These are phyloP conservation scores for Euphrasia arctica DNA, from an alignment of 305 asterid species.

Conservation along the genomic window DNA sequence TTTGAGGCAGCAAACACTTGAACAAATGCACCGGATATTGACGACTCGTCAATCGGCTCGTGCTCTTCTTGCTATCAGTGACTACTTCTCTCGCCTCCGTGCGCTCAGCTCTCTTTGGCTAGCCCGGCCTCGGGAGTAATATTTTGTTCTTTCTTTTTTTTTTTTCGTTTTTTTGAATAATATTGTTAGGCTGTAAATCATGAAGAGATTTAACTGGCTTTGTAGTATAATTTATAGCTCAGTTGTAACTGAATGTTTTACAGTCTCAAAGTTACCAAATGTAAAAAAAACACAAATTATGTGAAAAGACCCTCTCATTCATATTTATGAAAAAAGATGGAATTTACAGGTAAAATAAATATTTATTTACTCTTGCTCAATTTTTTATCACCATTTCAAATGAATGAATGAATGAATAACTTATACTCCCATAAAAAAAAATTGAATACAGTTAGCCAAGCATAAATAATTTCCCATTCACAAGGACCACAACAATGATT, in stretches of 20 bases:
- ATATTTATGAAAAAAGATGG: no score
- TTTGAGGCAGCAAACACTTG: conserved; percentile 58
- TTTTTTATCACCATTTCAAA: no score
- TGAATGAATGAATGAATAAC: no score
- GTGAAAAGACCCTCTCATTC: no score
- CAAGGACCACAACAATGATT: no score
- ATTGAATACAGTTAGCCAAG: no score
- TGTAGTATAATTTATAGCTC: conserved; percentile 33
- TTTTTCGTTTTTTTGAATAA: not conserved
- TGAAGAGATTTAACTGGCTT: not conserved
- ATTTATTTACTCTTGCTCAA: no score
- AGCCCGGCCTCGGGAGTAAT: conserved; percentile 59
- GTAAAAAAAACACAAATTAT: no score
- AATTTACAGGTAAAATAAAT: no score
- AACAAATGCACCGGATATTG: conserved; percentile 56
- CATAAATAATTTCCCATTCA: no score
- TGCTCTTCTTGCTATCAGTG: conserved; percentile 59
- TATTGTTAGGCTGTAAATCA: conserved; percentile 16
- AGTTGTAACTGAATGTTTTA: conserved; percentile 25
- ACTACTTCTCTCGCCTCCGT: conserved; percentile 65
- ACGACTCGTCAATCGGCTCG: conserved; percentile 70
- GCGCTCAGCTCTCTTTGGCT: conserved; percentile 72
- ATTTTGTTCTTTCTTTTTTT: not conserved
- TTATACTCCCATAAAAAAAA: no score
- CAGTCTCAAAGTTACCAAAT: conserved; percentile 7